Conservation (phyloP, 2,329 filamentous ascomycete species). For the Pseudogymnoascus sp. region DNA sequence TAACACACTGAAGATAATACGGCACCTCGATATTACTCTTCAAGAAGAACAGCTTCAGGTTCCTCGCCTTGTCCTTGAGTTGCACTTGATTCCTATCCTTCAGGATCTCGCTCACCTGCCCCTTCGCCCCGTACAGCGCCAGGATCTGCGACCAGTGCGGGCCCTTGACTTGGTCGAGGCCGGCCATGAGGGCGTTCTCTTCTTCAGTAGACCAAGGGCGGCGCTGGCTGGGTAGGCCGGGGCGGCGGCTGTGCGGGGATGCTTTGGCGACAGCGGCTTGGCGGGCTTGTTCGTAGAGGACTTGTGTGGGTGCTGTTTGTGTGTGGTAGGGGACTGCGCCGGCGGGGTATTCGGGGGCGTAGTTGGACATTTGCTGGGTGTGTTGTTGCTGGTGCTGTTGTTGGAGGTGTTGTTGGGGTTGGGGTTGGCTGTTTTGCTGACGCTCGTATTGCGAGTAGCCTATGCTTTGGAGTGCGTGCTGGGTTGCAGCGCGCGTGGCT, state of each 20-base stretch:
- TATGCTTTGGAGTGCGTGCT: conserved; percentile 17
- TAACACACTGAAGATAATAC: conserved; percentile 79
- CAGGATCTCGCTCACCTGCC: conserved; percentile 72
- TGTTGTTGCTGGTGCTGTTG: not conserved
- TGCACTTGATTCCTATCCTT: conserved; percentile 89
- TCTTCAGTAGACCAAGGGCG: conserved; percentile 85
- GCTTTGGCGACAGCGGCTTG: conserved; percentile 48
- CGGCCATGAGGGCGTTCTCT: conserved; percentile 83
- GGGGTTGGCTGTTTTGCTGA: conserved; percentile 15
- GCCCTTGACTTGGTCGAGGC: conserved; percentile 79
- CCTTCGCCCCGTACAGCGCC: conserved; percentile 71
- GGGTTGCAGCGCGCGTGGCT: conserved; percentile 27
- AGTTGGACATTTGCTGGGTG: not conserved
- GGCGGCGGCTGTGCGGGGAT: conserved; percentile 44
- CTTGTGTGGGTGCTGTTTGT: conserved; percentile 42
- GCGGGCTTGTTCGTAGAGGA: conserved; percentile 50
- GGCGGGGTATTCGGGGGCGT: conserved; percentile 9
- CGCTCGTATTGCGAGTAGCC: conserved; percentile 19
- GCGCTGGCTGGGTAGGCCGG: conserved; percentile 50
- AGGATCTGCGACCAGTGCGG: conserved; percentile 93
- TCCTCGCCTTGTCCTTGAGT: conserved; percentile 85
- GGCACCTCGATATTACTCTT: conserved; percentile 90
- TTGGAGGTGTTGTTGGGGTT: not conserved
- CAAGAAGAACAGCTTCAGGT: conserved; percentile 83
- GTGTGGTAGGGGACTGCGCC: conserved; percentile 26